Percentiles rank a stretch among this genome's conserved stretches.
Evolutionary conservation across 108 stramenopile genomes (phyloP).

Genomic region (Nannochloropsis gaditana): DNA sequence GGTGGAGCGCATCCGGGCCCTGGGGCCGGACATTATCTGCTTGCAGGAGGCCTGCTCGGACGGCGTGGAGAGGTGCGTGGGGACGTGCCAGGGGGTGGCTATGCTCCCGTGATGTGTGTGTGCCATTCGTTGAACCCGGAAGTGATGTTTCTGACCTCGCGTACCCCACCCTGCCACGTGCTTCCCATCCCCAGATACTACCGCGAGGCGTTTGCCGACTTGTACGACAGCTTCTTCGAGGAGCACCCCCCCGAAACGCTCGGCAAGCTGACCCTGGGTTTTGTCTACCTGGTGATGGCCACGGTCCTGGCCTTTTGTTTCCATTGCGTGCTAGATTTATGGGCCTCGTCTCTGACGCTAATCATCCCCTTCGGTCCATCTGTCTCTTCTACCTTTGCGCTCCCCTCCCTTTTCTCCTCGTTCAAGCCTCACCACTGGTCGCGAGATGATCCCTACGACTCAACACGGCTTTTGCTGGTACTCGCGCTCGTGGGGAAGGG

Average conservation of each 20-base stretch:
- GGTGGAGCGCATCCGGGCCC: neutral
- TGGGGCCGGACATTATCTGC: neutral
- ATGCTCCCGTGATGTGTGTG: no score
- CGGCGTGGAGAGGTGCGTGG: neutral
- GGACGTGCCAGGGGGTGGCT: no score
- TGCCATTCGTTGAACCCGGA: no score
- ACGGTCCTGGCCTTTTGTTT: neutral
- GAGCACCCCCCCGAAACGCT: neutral
- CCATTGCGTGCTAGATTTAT: neutral
- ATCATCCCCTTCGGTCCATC: no score
- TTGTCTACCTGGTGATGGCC: neutral
- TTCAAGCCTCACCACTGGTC: neutral
- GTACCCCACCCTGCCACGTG: neutral
- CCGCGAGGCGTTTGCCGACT: neutral
- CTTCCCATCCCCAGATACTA: neutral
- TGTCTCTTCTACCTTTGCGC: neutral
- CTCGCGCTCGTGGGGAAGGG: neutral
- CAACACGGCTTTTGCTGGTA: neutral
- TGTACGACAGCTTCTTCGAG: neutral
- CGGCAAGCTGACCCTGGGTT: neutral
- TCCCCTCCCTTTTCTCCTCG: neutral
- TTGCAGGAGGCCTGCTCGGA: slow-evolving; percentile 19
- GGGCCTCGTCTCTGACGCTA: neutral
- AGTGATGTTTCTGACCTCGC: neutral
- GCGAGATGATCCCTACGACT: neutral